Conservation (phyloP, 2,329 filamentous ascomycete species). For the Tolypocladium tundrense region DNA sequence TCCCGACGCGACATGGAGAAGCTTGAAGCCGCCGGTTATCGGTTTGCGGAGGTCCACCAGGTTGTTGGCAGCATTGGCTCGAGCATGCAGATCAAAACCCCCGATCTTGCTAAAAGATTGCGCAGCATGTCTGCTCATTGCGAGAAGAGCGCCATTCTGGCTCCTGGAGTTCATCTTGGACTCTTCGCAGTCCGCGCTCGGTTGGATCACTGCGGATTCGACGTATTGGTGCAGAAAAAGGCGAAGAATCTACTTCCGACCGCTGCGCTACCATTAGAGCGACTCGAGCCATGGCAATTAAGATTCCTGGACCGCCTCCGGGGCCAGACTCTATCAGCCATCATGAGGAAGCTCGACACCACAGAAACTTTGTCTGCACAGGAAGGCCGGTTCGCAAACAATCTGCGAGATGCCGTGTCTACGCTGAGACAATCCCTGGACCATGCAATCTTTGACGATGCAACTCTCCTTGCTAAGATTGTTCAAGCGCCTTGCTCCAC, state of each 20-base stretch:
- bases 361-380: slow-evolving; percentile 23
- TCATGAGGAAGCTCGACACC: slow-evolving; percentile 22
- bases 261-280: slow-evolving; percentile 39
- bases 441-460: slow-evolving; percentile 35
- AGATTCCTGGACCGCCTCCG: slow-evolving; percentile 43
- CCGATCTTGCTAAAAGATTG: slow-evolving; percentile 51
- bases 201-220: slow-evolving; percentile 45
- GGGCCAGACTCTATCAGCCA: slow-evolving; percentile 25
- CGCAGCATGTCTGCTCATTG: slow-evolving; percentile 53
- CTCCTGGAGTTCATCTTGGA: slow-evolving; percentile 45
- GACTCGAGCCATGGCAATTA: slow-evolving; percentile 44
- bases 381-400: slow-evolving; percentile 33
- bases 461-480: slow-evolving; percentile 30
- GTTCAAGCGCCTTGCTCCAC: slow-evolving; percentile 30
- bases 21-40: slow-evolving; percentile 62
- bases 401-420: slow-evolving; percentile 32
- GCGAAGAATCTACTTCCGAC: slow-evolving; percentile 52
- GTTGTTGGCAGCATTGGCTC: slow-evolving; percentile 59
- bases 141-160: slow-evolving; percentile 32
- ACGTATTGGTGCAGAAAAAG: slow-evolving; percentile 48
- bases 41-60: slow-evolving; percentile 63
- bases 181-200: slow-evolving; percentile 47
- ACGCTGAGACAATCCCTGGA: slow-evolving; percentile 30
- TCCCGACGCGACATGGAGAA: slow-evolving; percentile 47
- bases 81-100: slow-evolving; percentile 62